Base-by-base conservation (phyloP, 163 green algal genomes). In the Prototheca wickerhamii region DNA sequence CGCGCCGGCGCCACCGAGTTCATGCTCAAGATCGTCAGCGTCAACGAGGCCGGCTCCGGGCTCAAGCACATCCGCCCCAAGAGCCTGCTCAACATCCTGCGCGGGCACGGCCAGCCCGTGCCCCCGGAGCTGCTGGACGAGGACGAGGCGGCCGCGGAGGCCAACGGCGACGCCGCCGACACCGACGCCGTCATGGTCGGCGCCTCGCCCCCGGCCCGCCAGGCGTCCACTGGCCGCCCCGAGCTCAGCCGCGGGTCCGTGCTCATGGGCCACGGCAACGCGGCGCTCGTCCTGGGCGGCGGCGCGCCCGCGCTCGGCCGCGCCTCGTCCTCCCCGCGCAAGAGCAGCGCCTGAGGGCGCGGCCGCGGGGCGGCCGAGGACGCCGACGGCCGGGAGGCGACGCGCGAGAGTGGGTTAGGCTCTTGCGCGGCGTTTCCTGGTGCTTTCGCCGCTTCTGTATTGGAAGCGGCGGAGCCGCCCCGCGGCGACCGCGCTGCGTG, bases 41-140 rank as follows among this genome's bases (percentile, higher is more conserved):
- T 86, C 35, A 70, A 84, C 53, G 66, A 70, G 20, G 8, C 43
- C 4, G 77, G 76, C 10, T 23, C 43, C 15, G 74, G 76, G 63
- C 80, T 86, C 58, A 70, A 75, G 56, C 50, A 59, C 40, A 84
- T 84, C 68, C 70, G 76, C 44, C 79, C 79, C 30, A 69, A 79
- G 60, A 73, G 54, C 23, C 65, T 86, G 8, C 33, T 77, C 25
- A 70, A 84, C 63, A 71, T 86, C 57, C 71, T 83, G 40, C 43
- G 50, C 26, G 66, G 53, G 4, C 34, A 37, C 2, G 55, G 64
- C 32, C 42, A 62, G 33, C 29, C 34, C 43, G 53, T 64, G 32
- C 52, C 52, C n/a, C n/a, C n/a, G n/a, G n/a, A n/a, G n/a, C n/a
- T n/a, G n/a, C n/a, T n/a, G 18, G 59, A 63, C 29, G 50, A 68